Conservation (phyloP, 2,329 filamentous ascomycete species). For the Trichoderma lentiforme region DNA sequence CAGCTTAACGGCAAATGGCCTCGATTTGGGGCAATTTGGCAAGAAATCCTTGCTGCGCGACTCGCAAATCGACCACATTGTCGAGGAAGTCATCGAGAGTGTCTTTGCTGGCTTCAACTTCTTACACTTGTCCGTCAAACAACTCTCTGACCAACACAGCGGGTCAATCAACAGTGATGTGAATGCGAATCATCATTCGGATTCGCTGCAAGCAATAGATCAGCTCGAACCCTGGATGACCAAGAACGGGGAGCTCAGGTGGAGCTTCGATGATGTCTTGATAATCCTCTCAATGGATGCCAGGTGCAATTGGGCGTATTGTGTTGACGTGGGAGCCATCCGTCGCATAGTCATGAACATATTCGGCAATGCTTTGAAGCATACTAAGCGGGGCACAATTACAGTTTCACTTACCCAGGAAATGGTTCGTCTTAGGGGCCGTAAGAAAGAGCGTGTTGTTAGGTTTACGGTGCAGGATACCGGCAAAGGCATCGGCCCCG, state of each 20-base stretch:
- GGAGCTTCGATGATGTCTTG: constrained; percentile 24
- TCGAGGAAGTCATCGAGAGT: constrained; percentile 47
- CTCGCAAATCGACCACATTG: constrained; percentile 38
- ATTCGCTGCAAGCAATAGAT: constrained; percentile 30
- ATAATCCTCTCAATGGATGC: constrained; percentile 40
- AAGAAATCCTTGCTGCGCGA: constrained; percentile 24
- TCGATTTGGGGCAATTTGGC: constrained; percentile 2
- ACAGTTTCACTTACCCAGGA: constrained; percentile 30
- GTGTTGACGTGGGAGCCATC: constrained; percentile 49
- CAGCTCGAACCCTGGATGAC: constrained; percentile 21
- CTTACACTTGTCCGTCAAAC: constrained; percentile 26
- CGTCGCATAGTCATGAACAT: constrained; percentile 60
- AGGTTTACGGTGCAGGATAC: constrained; percentile 57
- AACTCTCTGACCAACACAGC: constrained; percentile 16
- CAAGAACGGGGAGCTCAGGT: constrained; percentile 1
- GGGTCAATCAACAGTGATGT: constrained; percentile 18
- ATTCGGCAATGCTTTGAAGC: constrained; percentile 61
- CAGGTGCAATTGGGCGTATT: constrained; percentile 48
- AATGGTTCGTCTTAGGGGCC: not conserved
- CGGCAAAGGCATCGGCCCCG: constrained; percentile 61
- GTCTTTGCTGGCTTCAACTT: constrained; percentile 46
- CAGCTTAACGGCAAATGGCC: not conserved
- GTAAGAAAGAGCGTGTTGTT: constrained; percentile 20
- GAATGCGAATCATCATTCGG: constrained; percentile 27
- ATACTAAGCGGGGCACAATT: constrained; percentile 42